Evolutionary conservation across 345 rosid genomes (phyloP).

Genomic region (Laguncularia racemosa): DNA sequence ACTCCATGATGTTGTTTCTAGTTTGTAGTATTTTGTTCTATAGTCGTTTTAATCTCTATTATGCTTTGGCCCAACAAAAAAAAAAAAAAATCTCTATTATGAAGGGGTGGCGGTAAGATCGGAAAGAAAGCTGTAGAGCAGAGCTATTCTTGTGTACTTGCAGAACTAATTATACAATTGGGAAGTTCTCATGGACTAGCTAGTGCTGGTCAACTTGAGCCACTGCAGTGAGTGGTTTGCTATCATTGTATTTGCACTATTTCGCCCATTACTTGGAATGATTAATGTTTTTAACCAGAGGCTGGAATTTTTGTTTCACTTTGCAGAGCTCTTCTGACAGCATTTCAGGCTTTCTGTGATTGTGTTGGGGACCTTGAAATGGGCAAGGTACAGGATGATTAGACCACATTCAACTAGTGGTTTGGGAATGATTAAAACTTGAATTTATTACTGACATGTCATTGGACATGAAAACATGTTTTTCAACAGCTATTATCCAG

Average conservation of each 20-base stretch:
- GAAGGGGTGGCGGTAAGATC: constrained; percentile 93
- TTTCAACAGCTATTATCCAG: constrained; percentile 72
- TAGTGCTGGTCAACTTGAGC: constrained; percentile 75
- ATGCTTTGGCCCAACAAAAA: too few relatives aligned
- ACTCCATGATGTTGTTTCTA: constrained; percentile 10
- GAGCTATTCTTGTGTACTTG: constrained; percentile 79
- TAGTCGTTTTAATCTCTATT: constrained; percentile 17
- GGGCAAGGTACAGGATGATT: constrained; percentile 68
- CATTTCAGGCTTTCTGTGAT: constrained; percentile 96
- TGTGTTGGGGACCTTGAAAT: constrained; percentile 98
- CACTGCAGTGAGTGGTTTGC: constrained; percentile 50
- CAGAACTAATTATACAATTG: constrained; percentile 78
- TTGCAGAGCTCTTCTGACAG: constrained; percentile 76
- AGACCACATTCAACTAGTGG: background rate
- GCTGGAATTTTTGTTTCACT: constrained; percentile 7
- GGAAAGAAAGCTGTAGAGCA: constrained; percentile 91
- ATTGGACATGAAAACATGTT: background rate
- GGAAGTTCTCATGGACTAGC: constrained; percentile 92
- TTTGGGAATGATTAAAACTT: background rate
- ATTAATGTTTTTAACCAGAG: constrained; percentile 2
- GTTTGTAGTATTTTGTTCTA: constrained; percentile 8
- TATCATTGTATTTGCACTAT: background rate
- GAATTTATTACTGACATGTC: background rate
- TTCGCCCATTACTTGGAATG: background rate
- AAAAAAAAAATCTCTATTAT: constrained; percentile 19